phyloP scores from a whole-genome alignment of 1,139 yeast species.

The Debaryomycetaceae sp. region DNA sequence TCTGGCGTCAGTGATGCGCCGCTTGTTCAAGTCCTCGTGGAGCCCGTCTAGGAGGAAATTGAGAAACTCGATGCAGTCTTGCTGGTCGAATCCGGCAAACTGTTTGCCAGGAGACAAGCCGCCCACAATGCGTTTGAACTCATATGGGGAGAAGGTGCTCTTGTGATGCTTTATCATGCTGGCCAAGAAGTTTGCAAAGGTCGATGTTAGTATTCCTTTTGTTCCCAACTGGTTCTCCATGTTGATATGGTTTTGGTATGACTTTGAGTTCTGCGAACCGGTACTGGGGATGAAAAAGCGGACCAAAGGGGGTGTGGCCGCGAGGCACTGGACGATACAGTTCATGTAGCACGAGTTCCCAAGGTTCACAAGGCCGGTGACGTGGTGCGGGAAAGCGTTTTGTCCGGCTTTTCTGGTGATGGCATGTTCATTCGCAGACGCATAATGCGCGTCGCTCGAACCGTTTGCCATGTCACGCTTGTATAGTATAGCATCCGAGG shows the following conservation, averaged over 20 bases:
- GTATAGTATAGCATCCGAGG: no score
- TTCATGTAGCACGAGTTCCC: constrained; percentile 96
- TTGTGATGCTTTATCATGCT: constrained; percentile 45
- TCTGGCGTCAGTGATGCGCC: constrained; percentile 20
- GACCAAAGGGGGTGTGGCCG: constrained; percentile 32
- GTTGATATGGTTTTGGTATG: constrained; percentile 66
- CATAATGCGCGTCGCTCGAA: no score
- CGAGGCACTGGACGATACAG: constrained; percentile 77
- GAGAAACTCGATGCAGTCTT: constrained; percentile 87
- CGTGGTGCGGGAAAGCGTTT: constrained; percentile 23
- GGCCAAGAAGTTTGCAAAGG: constrained; percentile 56
- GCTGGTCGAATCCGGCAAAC: constrained; percentile 74
- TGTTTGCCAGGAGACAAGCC: constrained; percentile 49
- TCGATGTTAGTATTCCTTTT: constrained; percentile 68
- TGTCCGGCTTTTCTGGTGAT: no score
- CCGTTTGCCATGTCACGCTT: no score
- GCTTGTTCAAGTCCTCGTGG: constrained; percentile 80
- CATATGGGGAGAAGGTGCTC: constrained; percentile 40
- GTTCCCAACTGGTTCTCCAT: constrained; percentile 70
- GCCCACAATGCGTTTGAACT: constrained; percentile 57
- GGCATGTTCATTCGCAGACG: no score
- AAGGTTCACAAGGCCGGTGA: constrained; percentile 61
- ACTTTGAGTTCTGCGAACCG: constrained; percentile 12
- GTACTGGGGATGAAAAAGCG: constrained; percentile 28
- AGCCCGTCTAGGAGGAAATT: constrained; percentile 75